These are phyloP conservation scores for Collybia nuda DNA, from an alignment of 768 basidiomycete species.

Conservation along the genomic window DNA sequence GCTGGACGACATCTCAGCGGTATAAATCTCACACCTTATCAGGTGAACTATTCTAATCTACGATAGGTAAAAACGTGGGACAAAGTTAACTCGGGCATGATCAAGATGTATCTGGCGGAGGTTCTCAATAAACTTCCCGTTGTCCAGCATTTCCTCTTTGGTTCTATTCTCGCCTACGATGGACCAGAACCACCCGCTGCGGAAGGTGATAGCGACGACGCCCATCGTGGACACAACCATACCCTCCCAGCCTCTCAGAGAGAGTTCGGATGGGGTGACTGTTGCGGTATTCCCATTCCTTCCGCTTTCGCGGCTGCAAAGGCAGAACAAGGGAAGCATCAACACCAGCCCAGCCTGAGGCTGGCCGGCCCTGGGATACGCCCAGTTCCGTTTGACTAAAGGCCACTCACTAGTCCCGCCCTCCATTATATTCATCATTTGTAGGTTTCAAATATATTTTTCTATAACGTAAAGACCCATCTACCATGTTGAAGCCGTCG, in stretches of 20 bases:
- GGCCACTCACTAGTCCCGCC: too few species aligned
- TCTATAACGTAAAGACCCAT: too few species aligned
- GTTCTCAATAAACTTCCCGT: constrained; percentile 95
- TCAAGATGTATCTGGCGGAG: constrained; percentile 97
- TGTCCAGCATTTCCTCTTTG: constrained; percentile 95
- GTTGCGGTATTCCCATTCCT: constrained; percentile 89
- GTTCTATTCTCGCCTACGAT: constrained; percentile 70
- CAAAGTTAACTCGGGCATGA: constrained; percentile 94
- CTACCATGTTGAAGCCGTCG: too few species aligned
- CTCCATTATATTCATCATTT: too few species aligned
- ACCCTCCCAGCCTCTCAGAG: constrained; percentile 41
- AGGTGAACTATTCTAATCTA: neutral
- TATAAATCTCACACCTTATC: constrained; percentile 16
- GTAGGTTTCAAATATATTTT: too few species aligned
- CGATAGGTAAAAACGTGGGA: constrained; percentile 86
- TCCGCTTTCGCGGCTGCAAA: constrained; percentile 76
- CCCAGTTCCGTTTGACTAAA: constrained; percentile 79
- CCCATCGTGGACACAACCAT: constrained; percentile 53
- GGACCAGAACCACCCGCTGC: constrained; percentile 46
- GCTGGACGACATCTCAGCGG: constrained; percentile 96
- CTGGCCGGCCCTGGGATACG: constrained; percentile 64
- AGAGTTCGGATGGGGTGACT: constrained; percentile 80
- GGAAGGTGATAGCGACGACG: constrained; percentile 28
- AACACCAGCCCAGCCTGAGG: constrained; percentile 33
- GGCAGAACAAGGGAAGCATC: constrained; percentile 44